Evolutionary conservation across 495 filamentous ascomycete genomes (phyloP).

Genomic region (Penicillium ochrochloron): DNA sequence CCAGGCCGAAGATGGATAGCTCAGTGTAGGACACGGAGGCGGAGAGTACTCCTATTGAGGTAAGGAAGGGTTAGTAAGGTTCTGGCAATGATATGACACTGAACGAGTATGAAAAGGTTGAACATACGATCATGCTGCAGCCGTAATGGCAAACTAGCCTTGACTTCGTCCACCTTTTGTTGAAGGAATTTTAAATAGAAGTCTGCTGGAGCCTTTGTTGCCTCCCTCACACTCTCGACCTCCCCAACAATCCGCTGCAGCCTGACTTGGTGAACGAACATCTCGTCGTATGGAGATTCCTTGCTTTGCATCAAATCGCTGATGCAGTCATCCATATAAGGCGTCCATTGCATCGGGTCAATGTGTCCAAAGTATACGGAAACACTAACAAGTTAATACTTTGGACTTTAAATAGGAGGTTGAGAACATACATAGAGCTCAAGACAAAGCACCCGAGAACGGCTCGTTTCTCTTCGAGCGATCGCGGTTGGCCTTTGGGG

Average conservation of each 20-base stretch:
- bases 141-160: background rate
- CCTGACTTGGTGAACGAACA: conserved; percentile 23
- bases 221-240: conserved; percentile 4
- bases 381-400: conserved; percentile 24
- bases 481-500: conserved; percentile 18
- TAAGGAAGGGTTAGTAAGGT: background rate
- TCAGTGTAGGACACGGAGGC: conserved; percentile 9
- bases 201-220: conserved; percentile 1
- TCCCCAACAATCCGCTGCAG: conserved; percentile 23
- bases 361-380: conserved; percentile 37
- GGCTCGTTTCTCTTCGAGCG: conserved; percentile 49
- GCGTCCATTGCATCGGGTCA: conserved; percentile 41
- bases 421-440: conserved; percentile 21
- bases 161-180: conserved; percentile 11
- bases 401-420: background rate
- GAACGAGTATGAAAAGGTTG: background rate
- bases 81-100: background rate
- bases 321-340: conserved; percentile 43
- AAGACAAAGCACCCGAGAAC: conserved; percentile 52
- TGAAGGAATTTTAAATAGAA: conserved; percentile 13
- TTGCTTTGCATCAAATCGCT: conserved; percentile 23
- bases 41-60: conserved; percentile 3
- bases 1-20: conserved; percentile 8
- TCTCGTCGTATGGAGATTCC: conserved; percentile 22
- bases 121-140: conserved; percentile 9